Base-by-base conservation (phyloP, 331 rosid species). In the Arachis monticola region DNA sequence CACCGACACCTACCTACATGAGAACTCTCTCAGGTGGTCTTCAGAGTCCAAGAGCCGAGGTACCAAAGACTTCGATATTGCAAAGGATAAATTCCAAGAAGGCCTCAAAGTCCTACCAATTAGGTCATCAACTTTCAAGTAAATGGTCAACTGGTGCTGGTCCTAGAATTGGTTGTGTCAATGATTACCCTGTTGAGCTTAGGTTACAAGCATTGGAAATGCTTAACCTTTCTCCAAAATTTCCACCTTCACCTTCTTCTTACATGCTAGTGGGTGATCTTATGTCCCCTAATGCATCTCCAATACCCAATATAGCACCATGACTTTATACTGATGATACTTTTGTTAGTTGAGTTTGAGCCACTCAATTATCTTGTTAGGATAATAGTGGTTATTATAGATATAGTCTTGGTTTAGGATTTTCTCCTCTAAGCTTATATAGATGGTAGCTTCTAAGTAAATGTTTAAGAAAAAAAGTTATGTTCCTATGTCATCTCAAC, bases 61-160 rank as follows among this genome's bases (percentile, higher is more conserved):
- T 95, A 9, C 90, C 97, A 2, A 80, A 80, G 76, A 85, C 66
- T 67, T 80, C 93, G 44, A 90, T 95, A 77, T 67, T 95, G 82
- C 79, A 84, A 69, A 79, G 97, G 83, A 95, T 95, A 85, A 95
- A 92, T 81, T 95, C 99, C 72, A 95, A 90, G 90, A 90, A 86
- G 77, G 87, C 75, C 5, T 76, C 85, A 5, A 85, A 82, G 14
- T 95, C 99, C 46, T 88, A 90, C 85, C 97, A 95, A 81, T 67
- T 95, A 57, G 99, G 99, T 41, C 86, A 92, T 70, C 86, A 88
- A 12, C 87, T 95, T 35, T 83, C 92, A 1, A 90, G 80, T 32
- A 86, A 77, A 74, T 95, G 99, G 99, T 87, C 96, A 27, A 88
- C 97, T 0, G 99, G 99, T 68, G 93, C 93, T 51, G 99, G 99